Evolutionary conservation across 345 rosid genomes (phyloP).

Genomic region (Sisymbrium irio): DNA sequence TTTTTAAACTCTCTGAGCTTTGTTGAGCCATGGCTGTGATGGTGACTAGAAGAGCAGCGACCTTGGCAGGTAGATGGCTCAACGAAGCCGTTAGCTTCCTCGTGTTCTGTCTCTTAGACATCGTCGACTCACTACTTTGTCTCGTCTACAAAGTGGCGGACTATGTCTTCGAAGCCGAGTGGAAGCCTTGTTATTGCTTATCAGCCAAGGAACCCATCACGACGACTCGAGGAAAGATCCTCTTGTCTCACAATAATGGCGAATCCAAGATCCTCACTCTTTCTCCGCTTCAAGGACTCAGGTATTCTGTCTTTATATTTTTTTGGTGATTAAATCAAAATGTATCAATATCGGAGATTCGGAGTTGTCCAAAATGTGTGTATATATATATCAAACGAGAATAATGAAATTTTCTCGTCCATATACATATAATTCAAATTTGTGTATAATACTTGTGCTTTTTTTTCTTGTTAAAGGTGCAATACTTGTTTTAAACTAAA

Average conservation of each 20-base stretch:
- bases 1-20: background rate
- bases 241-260: slow-evolving; percentile 34
- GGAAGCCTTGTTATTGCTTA: slow-evolving; percentile 82
- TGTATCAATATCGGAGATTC: background rate
- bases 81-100: slow-evolving; percentile 66
- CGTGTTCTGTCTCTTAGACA: slow-evolving; percentile 76
- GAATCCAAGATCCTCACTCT: slow-evolving; percentile 36
- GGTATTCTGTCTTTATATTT: background rate
- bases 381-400: background rate
- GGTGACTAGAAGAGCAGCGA: slow-evolving; percentile 32
- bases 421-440: background rate
- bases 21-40: slow-evolving; percentile 27
- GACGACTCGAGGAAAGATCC: slow-evolving; percentile 36
- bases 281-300: slow-evolving; percentile 30
- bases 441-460: background rate
- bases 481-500: background rate
- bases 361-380: background rate
- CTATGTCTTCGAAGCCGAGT: slow-evolving; percentile 74
- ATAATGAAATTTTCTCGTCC: background rate
- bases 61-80: slow-evolving; percentile 41
- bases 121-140: slow-evolving; percentile 67
- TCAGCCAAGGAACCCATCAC: slow-evolving; percentile 68
- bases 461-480: background rate
- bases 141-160: slow-evolving; percentile 67
- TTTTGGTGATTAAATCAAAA: background rate